phyloP scores from a whole-genome alignment of 2,329 filamentous ascomycete species.

The Aschersonia sp. region DNA sequence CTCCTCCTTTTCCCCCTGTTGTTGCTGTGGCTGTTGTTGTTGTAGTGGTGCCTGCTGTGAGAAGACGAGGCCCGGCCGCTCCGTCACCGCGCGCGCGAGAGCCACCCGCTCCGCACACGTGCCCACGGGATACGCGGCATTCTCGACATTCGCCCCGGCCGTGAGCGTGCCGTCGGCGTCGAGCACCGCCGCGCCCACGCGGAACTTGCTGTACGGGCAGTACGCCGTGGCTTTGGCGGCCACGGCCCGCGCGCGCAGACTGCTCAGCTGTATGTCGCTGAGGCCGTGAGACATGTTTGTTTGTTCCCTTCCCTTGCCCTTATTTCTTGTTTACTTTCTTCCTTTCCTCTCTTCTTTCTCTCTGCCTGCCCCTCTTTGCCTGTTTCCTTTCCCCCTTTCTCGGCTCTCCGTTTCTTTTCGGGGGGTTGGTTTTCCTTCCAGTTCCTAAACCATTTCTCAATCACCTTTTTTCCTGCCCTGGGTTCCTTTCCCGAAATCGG shows the following conservation, averaged over 20 bases:
- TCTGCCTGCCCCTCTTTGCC: no score
- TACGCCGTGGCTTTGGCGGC: slow-evolving; percentile 69
- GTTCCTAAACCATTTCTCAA: no score
- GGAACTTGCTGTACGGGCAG: slow-evolving; percentile 88
- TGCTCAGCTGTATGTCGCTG: slow-evolving; percentile 46
- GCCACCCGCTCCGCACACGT: slow-evolving; percentile 92
- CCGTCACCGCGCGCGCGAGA: slow-evolving; percentile 61
- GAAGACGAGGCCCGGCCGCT: slow-evolving; percentile 5
- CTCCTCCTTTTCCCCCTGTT: no score
- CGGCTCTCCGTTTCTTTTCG: no score
- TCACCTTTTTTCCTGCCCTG: no score
- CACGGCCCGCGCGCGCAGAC: slow-evolving; percentile 46
- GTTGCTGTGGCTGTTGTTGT: no score
- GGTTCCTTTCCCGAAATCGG: no score
- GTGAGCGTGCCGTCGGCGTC: slow-evolving; percentile 24
- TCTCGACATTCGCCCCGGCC: slow-evolving; percentile 77
- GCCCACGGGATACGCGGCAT: slow-evolving; percentile 85
- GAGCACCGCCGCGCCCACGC: slow-evolving; percentile 73
- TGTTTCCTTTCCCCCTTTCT: no score
- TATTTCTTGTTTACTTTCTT: no score
- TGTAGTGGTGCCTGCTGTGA: no score
- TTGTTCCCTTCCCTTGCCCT: neutral
- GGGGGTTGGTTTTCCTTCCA: no score
- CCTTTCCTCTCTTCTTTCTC: no score
- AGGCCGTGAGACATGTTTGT: slow-evolving; percentile 25